Base-by-base conservation (phyloP, 2,329 filamentous ascomycete species). In the Incumbomyces lentus region DNA sequence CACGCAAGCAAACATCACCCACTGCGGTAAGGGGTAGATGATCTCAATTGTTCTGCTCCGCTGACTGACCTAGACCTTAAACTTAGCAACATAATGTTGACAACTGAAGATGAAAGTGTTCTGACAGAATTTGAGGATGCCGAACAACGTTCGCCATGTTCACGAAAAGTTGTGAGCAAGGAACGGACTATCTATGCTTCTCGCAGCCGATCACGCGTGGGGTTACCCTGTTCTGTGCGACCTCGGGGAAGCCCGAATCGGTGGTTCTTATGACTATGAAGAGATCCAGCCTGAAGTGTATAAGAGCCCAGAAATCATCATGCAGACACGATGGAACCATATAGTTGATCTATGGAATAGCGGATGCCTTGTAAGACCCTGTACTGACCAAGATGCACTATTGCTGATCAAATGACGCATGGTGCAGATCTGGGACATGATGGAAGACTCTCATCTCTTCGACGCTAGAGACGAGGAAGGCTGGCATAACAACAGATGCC, bases 321-420 rank as follows among this genome's bases (percentile, higher is more conserved):
- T 76, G 1, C 53, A 63, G 54, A 60, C 53, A 2, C 63, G 64
- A 1, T 76, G 72, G 73, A 59, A 60, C 0, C 70, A 68, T 40
- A 60, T 63, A n/a, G 60, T 72, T 12, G 72, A 77, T 57, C 69
- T 77, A 42, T 78, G 73, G 73, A 74, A 72, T 47, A 62, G 64
- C 2, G 71, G 70, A 8, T 70, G 67, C 46, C 66, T 75, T 71
- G 70, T 73, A 60, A 35, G 33, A 14, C 12, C 6, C 13, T 17
- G 33, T 14, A 17, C 33, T 17, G 6, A 14, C 33, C 33, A 4
- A 5, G n/a, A 14, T 35, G n/a, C 33, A 17, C 16, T 17, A n/a
- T 14, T 11, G 12, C 33, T 14, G 11, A 35, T 14, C 11, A 35
- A 6, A 35, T 14, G 13, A 35, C 16, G 33, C 33, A 35, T 17